phyloP scores from a whole-genome alignment of 208 protist genomes.

The Trichomonas vaginalis region DNA sequence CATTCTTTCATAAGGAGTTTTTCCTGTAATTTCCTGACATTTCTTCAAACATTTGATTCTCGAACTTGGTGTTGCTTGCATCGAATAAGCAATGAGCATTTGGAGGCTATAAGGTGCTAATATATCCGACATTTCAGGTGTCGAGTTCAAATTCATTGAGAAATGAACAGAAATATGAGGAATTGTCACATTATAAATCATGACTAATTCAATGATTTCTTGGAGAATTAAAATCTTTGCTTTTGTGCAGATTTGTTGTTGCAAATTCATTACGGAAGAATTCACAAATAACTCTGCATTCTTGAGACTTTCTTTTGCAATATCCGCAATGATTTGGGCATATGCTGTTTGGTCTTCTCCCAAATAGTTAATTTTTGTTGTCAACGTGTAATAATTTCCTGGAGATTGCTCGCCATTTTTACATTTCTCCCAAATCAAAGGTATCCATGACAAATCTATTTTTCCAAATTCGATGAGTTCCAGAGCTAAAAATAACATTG shows the following conservation, averaged over 20 bases:
- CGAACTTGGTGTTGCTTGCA: neutral
- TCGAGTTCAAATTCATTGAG: neutral
- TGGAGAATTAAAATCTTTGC: neutral
- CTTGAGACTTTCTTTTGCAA: neutral
- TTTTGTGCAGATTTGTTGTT: neutral
- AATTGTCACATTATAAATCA: neutral
- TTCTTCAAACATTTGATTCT: neutral
- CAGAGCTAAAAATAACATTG: no score
- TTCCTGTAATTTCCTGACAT: neutral
- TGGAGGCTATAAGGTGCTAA: no score
- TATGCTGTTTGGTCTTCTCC: neutral
- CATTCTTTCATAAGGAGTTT: neutral
- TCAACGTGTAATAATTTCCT: neutral
- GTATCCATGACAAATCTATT: neutral
- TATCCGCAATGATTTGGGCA: neutral
- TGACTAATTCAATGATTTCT: neutral
- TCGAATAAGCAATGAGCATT: neutral
- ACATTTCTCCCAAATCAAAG: neutral
- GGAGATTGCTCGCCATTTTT: neutral
- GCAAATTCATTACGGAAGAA: neutral
- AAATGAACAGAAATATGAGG: neutral
- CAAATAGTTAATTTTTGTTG: neutral
- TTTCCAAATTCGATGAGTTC: neutral
- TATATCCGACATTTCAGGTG: no score
- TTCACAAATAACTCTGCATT: neutral